Percentiles rank a stretch among this genome's conserved stretches.
Conservation (phyloP, 768 basidiomycete genomes). For the Russula compacta region DNA sequence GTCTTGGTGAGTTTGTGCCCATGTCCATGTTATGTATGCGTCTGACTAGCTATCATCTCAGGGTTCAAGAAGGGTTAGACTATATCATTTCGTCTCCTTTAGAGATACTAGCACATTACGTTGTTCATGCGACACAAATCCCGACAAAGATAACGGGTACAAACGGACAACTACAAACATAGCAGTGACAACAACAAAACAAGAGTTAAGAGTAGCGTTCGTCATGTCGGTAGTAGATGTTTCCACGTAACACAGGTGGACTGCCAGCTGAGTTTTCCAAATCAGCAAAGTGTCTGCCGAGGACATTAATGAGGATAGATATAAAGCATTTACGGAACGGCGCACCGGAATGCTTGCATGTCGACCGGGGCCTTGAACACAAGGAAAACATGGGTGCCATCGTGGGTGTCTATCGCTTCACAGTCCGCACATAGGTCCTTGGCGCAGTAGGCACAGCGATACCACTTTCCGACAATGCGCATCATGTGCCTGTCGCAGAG, state of each 20-base stretch:
- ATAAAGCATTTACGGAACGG: conserved; percentile 2
- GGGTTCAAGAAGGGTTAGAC: conserved; percentile 60
- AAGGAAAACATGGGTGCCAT: conserved; percentile 74
- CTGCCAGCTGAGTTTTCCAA: background rate
- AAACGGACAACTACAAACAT: background rate
- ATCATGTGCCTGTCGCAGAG: conserved; percentile 83
- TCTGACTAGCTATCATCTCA: conserved; percentile 22
- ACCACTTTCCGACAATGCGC: conserved; percentile 82
- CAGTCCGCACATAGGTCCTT: conserved; percentile 84
- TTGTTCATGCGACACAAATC: background rate
- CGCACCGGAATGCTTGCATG: conserved; percentile 64
- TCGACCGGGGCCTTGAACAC: conserved; percentile 82
- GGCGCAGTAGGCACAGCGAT: conserved; percentile 79
- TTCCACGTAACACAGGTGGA: conserved; percentile 7
- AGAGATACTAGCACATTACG: conserved; percentile 1
- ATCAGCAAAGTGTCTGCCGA: conserved; percentile 8
- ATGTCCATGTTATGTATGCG: background rate
- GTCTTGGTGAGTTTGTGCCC: conserved; percentile 49
- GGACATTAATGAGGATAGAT: conserved; percentile 3
- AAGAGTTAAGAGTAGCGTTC: background rate
- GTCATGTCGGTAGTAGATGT: conserved; percentile 5
- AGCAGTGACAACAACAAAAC: background rate
- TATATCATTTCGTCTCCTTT: background rate
- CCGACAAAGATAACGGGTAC: background rate
- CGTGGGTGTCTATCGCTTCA: conserved; percentile 72